Evolutionary conservation across 768 basidiomycete species (phyloP), one percentile per base, ranked within the genome.

Genomic region (Trametes maxima): DNA sequence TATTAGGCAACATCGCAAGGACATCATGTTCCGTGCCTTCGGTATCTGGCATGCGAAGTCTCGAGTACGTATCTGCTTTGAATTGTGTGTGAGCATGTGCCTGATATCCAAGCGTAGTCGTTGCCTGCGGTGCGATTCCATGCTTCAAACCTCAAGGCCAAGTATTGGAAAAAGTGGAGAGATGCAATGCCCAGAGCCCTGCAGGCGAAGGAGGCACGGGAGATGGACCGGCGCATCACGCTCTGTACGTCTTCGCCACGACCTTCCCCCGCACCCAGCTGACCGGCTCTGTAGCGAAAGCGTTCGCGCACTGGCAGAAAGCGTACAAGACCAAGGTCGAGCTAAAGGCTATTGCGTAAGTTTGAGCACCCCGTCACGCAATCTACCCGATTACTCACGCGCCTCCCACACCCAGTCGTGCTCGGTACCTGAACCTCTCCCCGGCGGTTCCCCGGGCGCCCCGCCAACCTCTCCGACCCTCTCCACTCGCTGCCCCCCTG

Each of bases 291-390:
- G 54, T 68, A 91, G 86, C 78, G 58, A 80, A 74, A 65, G 78
- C 70, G 44, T 79, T 92, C 48, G 79, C 80, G 45, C 84, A 78
- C 59, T 95, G 93, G 93, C 65, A 79, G n/a, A 82, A 86, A 69
- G 78, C 78, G 14, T 85, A 90, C 65, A 81, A 82, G 68, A 85
- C 85, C 17, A 91, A 88, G 69, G 79, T 87, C 43, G 86, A 88
- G 42, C 79, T 88, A 43, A 92, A 90, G 72, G 90, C 92, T 53
- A 86, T 92, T 49, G 90, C 89, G 92, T 94, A 72, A 79, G 91
- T 85, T 22, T 7, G 53, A 55, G 28, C 28, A 17, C 16, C 6
- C 40, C 47, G 12, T 21, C 28, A 21, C 65, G 36, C 46, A 54
- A 48, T 33, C 62, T 17, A 65, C 57, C n/a, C 48, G 17, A 28